Evolutionary conservation across 176 grass and related monocot genomes (phyloP).

Genomic region (Eremochloa ophiuroides): DNA sequence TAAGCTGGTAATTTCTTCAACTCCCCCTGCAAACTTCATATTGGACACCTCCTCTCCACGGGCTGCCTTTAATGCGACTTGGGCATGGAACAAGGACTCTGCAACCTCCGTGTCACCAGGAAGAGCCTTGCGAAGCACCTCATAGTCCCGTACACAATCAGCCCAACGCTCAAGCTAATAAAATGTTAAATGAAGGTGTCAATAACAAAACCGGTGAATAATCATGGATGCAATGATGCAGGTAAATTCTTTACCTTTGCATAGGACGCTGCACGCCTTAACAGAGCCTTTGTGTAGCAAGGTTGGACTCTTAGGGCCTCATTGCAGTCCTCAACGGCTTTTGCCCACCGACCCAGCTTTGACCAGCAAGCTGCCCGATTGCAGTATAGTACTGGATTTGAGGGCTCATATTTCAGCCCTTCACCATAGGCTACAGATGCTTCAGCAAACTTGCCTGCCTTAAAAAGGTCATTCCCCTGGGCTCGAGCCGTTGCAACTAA

Average conservation of each 20-base stretch:
- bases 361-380: constrained; percentile 67
- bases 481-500: constrained; percentile 34
- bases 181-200: constrained; percentile 11
- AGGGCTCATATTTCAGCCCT: constrained; percentile 60
- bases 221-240: not conserved
- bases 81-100: constrained; percentile 54
- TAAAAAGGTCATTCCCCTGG: constrained; percentile 59
- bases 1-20: constrained; percentile 45
- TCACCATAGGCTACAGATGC: constrained; percentile 51
- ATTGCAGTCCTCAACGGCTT: constrained; percentile 65
- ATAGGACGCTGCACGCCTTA: constrained; percentile 57
- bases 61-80: constrained; percentile 51
- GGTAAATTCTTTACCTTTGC: constrained; percentile 38
- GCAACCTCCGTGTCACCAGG: constrained; percentile 40
- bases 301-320: constrained; percentile 55
- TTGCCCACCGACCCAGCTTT: constrained; percentile 51
- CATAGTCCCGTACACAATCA: constrained; percentile 73
- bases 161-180: constrained; percentile 72
- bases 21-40: constrained; percentile 52
- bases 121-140: constrained; percentile 57
- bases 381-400: constrained; percentile 51
- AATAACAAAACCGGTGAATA: constrained; percentile 2
- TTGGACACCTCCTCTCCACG: constrained; percentile 59
- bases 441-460: constrained; percentile 42
- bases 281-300: constrained; percentile 59